Conservation (phyloP, 2,329 filamentous ascomycete genomes). For the Diaporthe amygdali region DNA sequence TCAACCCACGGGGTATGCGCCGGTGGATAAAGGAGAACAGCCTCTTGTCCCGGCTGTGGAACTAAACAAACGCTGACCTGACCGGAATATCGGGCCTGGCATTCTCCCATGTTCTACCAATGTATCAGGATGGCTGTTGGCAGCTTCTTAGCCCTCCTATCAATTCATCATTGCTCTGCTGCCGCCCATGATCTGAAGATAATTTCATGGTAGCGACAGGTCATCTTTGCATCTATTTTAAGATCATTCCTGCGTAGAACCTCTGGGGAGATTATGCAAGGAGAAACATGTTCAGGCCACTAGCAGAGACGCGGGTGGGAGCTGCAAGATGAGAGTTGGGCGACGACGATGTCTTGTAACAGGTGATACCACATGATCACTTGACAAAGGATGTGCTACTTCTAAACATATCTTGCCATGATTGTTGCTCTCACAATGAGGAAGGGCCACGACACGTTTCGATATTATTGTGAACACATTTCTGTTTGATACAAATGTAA, state of each 20-base stretch:
- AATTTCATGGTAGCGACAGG: too few relatives aligned
- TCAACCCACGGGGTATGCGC: slow-evolving; percentile 64
- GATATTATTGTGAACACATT: background rate
- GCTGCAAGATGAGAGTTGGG: too few relatives aligned
- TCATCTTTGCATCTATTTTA: too few relatives aligned
- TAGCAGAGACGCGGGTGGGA: too few relatives aligned
- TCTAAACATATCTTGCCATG: background rate
- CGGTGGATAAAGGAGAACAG: slow-evolving; percentile 49
- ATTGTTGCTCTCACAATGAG: background rate
- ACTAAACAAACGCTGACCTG: background rate
- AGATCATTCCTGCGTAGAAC: background rate
- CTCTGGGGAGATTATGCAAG: background rate
- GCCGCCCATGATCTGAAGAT: slow-evolving; percentile 67
- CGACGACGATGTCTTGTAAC: too few relatives aligned
- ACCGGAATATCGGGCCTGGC: background rate
- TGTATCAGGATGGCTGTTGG: background rate
- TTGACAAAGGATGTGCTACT: too few relatives aligned
- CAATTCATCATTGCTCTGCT: slow-evolving; percentile 68
- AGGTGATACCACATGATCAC: too few relatives aligned
- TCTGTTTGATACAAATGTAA: background rate
- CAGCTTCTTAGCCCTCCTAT: background rate
- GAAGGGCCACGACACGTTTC: background rate
- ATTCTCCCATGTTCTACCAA: background rate
- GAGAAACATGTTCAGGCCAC: background rate
- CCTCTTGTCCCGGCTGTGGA: background rate